Evolutionary conservation across 1,284 basidiomycete species (phyloP).

Genomic region (Exobasidium cylindrosporum): DNA sequence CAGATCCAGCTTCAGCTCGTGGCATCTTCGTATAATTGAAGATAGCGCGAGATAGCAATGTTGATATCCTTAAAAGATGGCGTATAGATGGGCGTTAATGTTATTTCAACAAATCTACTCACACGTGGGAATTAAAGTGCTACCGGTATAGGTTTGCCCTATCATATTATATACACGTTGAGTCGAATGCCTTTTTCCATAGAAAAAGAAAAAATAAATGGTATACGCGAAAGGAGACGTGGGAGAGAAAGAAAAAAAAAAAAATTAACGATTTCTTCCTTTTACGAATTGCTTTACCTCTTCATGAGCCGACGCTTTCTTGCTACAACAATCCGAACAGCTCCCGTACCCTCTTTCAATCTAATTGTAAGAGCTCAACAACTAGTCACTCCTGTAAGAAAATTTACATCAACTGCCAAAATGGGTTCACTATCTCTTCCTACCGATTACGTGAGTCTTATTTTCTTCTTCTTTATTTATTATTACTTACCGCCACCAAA

Average conservation of each 20-base stretch:
- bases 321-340: constrained; percentile 4
- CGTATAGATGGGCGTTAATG: no score
- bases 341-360: neutral
- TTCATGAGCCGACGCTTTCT: constrained; percentile 1
- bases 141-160: no score
- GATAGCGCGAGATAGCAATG: neutral
- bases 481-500: neutral
- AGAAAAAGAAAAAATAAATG: neutral
- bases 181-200: neutral
- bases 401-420: constrained; percentile 17
- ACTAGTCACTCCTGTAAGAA: neutral
- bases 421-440: constrained; percentile 48
- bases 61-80: no score
- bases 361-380: neutral
- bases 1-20: constrained; percentile 25
- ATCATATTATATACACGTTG: no score
- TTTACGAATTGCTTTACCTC: neutral
- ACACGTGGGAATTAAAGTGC: no score
- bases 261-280: neutral
- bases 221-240: neutral
- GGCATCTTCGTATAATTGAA: constrained; percentile 11
- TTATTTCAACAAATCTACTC: no score
- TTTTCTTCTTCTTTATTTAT: neutral
- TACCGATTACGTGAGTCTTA: constrained; percentile 46
- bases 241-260: neutral